These are phyloP conservation scores for Melaleuca quinquenervia DNA, from an alignment of 345 rosid species.

Conservation along the genomic window DNA sequence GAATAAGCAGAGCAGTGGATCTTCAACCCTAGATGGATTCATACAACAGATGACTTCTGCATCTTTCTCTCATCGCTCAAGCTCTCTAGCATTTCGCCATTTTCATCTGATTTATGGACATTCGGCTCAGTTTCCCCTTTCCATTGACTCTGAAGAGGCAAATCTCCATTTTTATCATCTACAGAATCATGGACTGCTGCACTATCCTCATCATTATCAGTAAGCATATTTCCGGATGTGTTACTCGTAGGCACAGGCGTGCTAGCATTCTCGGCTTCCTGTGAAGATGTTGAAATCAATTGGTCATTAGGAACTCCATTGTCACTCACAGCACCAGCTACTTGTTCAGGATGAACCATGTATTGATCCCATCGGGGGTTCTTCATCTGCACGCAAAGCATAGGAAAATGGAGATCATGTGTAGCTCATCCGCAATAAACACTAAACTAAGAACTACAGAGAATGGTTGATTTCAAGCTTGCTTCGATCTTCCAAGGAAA, in stretches of 20 bases:
- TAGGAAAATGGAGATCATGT: background rate
- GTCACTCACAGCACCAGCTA: background rate
- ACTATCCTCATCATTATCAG: slow-evolving; percentile 14
- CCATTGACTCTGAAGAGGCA: background rate
- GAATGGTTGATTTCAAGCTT: background rate
- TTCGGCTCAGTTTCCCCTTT: slow-evolving; percentile 7
- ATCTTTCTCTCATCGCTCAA: slow-evolving; percentile 1
- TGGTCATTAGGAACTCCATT: background rate
- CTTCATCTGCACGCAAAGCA: slow-evolving; percentile 4
- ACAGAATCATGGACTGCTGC: slow-evolving; percentile 13
- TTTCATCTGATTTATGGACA: background rate
- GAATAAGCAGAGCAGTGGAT: background rate
- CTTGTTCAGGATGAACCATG: slow-evolving; percentile 15
- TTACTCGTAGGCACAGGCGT: slow-evolving; percentile 16
- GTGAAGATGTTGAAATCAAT: background rate
- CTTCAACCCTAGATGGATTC: background rate
- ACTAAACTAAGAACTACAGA: background rate
- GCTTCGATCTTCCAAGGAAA: background rate
- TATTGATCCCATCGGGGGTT: slow-evolving; percentile 36
- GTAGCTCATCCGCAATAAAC: background rate
- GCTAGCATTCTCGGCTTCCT: slow-evolving; percentile 20
- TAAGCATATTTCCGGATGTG: slow-evolving; percentile 1
- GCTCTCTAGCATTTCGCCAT: slow-evolving; percentile 4
- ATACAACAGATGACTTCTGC: background rate
- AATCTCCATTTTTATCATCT: slow-evolving; percentile 17